Conservation (phyloP, 2,329 filamentous ascomycete genomes). For the Phoma sp. region DNA sequence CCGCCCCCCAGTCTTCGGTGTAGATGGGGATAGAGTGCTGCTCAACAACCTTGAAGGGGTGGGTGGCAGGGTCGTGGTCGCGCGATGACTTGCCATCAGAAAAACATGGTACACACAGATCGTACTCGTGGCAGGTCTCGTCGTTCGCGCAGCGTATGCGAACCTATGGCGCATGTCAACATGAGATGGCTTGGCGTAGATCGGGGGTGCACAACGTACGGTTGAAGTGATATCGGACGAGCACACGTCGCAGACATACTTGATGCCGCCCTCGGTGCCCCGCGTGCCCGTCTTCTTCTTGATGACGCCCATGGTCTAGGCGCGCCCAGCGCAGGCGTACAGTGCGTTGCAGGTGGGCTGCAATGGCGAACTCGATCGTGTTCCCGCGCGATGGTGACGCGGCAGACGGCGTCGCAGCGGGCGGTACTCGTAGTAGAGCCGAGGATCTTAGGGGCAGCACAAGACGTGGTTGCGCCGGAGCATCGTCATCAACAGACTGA, state of each 20-base stretch:
- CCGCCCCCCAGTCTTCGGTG: constrained; percentile 91
- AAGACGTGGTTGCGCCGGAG: neutral
- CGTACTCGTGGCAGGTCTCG: constrained; percentile 85
- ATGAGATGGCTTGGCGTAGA: neutral
- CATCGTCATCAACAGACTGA: neutral
- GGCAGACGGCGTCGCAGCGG: constrained; percentile 14
- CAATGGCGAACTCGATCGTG: constrained; percentile 4
- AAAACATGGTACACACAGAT: constrained; percentile 96
- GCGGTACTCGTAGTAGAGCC: constrained; percentile 29
- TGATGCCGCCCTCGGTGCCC: constrained; percentile 76
- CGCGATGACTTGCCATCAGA: constrained; percentile 79
- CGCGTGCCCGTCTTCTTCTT: constrained; percentile 90
- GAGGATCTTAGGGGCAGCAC: neutral
- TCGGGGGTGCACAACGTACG: constrained; percentile 60
- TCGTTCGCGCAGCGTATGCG: constrained; percentile 87
- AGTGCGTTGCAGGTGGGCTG: neutral
- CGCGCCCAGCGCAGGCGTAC: constrained; percentile 11
- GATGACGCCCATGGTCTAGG: constrained; percentile 80
- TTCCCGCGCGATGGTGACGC: neutral
- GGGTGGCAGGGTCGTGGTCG: constrained; percentile 83
- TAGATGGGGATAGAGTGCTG: constrained; percentile 99
- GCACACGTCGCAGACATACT: constrained; percentile 97
- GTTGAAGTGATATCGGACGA: constrained; percentile 97
- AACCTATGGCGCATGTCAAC: constrained; percentile 63
- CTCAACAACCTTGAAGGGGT: constrained; percentile 92